Evolutionary conservation across 2,329 filamentous ascomycete species (phyloP), one percentile per base, ranked within the genome.

Genomic region (Colletotrichum higginsianum): DNA sequence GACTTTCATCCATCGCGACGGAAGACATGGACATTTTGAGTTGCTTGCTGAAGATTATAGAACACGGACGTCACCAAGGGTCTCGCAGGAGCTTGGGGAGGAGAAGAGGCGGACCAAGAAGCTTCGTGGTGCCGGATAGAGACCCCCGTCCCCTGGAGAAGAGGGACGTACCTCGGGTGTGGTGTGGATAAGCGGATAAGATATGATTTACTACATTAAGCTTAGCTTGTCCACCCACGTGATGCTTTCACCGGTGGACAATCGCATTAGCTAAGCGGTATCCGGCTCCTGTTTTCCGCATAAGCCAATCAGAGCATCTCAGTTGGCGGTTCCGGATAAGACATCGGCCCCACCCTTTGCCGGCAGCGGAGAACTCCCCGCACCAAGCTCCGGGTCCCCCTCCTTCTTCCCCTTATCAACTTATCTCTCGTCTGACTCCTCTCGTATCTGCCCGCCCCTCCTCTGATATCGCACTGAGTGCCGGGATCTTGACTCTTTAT

Each of bases 161-260:
- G 38, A 44, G 40, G 16, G 55, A 56, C 65, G 65, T 61, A 61
- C 23, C 46, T 40, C 40, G 57, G 52, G 49, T 44, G 18, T 11
- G 35, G 30, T 26, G 26, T 26, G 26, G 26, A 49, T 40, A 38
- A 61, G 58, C 26, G 15, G 64, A 66, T 66, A 66, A 62, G 50
- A 61, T 42, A 30, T 6, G 13, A 23, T 35, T 21, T 50, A 13
- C 16, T 23, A 12, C 13, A 62, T 63, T 30, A 6, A 49, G 65
- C n/a, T 13, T 62, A 63, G 65, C 50, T 63, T 67, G 65, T 67
- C 65, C 65, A 67, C 58, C 58, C 57, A 62, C 65, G 58, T 67
- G 65, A 67, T 35, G 26, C 9, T 18, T 9, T 12, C 30, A 0
- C 13, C 18, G n/a, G 58, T 56, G 65, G 65, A 67, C 57, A 62